Conservation (phyloP, 2,329 filamentous ascomycete species). For the Nothophaeocryptopus gaeumannii region DNA sequence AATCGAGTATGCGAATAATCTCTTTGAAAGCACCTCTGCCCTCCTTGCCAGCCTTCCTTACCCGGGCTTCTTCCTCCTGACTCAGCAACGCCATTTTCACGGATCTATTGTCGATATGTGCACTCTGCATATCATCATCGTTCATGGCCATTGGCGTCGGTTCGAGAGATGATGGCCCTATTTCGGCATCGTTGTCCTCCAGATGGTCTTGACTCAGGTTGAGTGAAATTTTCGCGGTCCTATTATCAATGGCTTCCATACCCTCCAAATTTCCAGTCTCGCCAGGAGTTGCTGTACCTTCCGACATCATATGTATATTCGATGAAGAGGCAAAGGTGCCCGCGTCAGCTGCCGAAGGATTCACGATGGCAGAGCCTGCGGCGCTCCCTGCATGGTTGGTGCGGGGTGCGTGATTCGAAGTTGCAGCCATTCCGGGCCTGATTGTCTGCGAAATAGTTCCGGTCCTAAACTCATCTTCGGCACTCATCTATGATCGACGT, state of each 20-base stretch:
- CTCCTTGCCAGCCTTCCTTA: background rate
- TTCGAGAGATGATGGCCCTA: too few species aligned
- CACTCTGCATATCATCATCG: too few species aligned
- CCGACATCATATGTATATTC: too few species aligned
- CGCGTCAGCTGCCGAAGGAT: background rate
- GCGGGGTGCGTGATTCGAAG: background rate
- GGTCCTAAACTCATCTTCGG: background rate
- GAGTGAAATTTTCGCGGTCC: constrained; percentile 20
- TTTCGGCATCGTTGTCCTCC: background rate
- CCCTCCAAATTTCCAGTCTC: background rate
- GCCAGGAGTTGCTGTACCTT: background rate
- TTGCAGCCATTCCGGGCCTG: background rate
- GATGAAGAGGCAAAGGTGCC: background rate
- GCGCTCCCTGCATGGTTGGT: background rate
- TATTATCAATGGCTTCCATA: constrained; percentile 16
- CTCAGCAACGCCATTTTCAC: too few species aligned
- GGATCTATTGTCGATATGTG: too few species aligned
- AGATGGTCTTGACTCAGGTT: constrained; percentile 15
- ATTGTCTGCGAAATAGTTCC: too few species aligned
- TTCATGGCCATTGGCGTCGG: too few species aligned
- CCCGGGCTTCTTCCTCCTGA: too few species aligned
- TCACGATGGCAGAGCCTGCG: background rate
- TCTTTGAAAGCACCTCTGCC: constrained; percentile 6
- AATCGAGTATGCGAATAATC: background rate
- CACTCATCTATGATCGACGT: constrained; percentile 53